phyloP scores from a whole-genome alignment of 768 basidiomycete genomes.

The Tricholomella constricta region DNA sequence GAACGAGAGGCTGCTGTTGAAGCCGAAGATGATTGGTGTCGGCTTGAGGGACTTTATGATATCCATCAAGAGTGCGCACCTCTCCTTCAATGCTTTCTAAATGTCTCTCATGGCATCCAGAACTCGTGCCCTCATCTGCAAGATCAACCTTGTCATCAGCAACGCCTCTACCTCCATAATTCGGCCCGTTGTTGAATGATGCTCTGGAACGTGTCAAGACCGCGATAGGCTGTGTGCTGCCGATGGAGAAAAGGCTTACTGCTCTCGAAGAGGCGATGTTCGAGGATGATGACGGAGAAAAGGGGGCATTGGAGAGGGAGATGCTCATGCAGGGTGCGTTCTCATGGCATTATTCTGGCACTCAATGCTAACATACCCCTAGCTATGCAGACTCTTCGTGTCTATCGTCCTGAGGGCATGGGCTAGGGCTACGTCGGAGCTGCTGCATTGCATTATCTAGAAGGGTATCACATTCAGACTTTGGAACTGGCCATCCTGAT shows the following conservation, averaged over 20 bases:
- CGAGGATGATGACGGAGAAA: constrained; percentile 75
- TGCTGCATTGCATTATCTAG: constrained; percentile 91
- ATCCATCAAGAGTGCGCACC: too few species aligned
- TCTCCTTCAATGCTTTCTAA: too few species aligned
- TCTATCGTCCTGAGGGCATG: constrained; percentile 83
- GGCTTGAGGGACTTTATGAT: constrained; percentile 94
- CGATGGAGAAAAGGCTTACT: constrained; percentile 75
- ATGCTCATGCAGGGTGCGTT: constrained; percentile 80
- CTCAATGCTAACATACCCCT: constrained; percentile 25
- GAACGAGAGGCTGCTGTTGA: constrained; percentile 77
- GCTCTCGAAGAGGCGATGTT: constrained; percentile 95
- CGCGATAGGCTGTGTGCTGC: constrained; percentile 74
- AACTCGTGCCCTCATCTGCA: constrained; percentile 92
- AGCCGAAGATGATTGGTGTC: constrained; percentile 83
- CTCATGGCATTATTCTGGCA: neutral
- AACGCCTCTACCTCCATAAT: constrained; percentile 79
- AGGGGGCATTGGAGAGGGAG: constrained; percentile 87
- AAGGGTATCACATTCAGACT: constrained; percentile 94
- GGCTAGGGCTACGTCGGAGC: constrained; percentile 90
- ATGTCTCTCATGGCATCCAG: too few species aligned
- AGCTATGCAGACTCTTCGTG: too few species aligned
- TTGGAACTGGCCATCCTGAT: constrained; percentile 93
- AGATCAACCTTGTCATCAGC: constrained; percentile 87
- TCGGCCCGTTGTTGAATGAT: constrained; percentile 73
- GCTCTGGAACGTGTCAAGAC: constrained; percentile 71